These are phyloP conservation scores for Daldinia vernicosa DNA, from an alignment of 495 filamentous ascomycete species.

Conservation along the genomic window DNA sequence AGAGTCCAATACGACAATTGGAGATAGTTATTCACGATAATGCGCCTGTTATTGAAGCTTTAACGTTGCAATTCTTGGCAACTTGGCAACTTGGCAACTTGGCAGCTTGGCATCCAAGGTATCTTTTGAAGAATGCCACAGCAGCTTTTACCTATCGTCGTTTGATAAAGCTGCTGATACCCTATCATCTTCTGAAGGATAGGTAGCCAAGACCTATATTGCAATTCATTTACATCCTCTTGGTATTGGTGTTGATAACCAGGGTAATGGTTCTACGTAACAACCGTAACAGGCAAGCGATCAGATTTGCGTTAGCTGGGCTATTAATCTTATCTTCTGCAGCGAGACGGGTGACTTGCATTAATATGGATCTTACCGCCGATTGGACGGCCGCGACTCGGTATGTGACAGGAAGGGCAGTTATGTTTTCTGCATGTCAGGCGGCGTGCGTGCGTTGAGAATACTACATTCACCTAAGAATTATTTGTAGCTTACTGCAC, in stretches of 20 bases:
- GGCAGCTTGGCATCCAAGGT: slow-evolving; percentile 4
- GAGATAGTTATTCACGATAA: not conserved
- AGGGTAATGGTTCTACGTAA: slow-evolving; percentile 25
- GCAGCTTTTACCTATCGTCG: not conserved
- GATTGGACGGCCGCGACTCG: slow-evolving; percentile 27
- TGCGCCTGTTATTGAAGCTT: not conserved
- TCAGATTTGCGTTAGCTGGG: slow-evolving; percentile 12
- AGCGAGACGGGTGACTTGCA: slow-evolving; percentile 26
- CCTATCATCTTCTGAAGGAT: not conserved
- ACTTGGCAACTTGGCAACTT: slow-evolving; percentile 14
- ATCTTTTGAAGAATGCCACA: not conserved
- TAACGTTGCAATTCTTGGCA: slow-evolving; percentile 9
- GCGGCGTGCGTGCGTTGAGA: not conserved
- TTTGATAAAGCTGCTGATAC: not conserved
- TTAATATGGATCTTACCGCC: slow-evolving; percentile 19
- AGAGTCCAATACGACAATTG: too few species aligned
- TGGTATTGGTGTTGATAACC: not conserved
- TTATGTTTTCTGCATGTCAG: slow-evolving; percentile 8
- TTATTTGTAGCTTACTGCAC: slow-evolving; percentile 4
- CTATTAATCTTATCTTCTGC: slow-evolving; percentile 31
- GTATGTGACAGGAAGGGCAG: slow-evolving; percentile 32
- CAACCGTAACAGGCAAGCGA: slow-evolving; percentile 33
- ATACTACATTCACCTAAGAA: slow-evolving; percentile 3
- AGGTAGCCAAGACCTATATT: not conserved
- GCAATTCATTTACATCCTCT: not conserved